These are phyloP conservation scores for Beauveria pseudobassiana DNA, from an alignment of 2,329 filamentous ascomycete genomes.

Conservation along the genomic window DNA sequence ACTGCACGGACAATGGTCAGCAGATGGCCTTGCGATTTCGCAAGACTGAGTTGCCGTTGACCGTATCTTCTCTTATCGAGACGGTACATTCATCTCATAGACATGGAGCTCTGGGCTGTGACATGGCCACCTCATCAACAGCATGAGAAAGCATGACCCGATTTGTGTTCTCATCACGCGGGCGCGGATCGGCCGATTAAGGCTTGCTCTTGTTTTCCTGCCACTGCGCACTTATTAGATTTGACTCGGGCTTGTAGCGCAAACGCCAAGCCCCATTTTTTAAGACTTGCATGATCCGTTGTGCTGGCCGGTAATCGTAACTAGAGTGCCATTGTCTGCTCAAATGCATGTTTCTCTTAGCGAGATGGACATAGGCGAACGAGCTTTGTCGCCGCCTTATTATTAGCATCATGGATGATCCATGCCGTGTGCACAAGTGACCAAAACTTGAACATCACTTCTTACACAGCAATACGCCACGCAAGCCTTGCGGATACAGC, in stretches of 20 bases:
- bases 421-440: background rate
- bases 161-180: background rate
- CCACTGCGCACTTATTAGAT: background rate
- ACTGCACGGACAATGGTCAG: background rate
- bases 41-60: background rate
- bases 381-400: background rate
- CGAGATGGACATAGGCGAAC: background rate
- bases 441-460: background rate
- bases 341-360: background rate
- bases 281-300: background rate
- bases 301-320: background rate
- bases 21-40: background rate
- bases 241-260: background rate
- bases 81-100: background rate
- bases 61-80: background rate
- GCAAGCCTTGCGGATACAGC: background rate
- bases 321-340: background rate
- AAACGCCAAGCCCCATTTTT: background rate
- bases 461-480: background rate
- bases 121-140: background rate
- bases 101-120: background rate
- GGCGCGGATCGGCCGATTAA: conserved; percentile 1
- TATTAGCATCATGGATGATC: background rate
- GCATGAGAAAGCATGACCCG: background rate
- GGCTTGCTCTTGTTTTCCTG: background rate